Conservation (phyloP, 2,329 filamentous ascomycete species). For the Exophiala xenobiotica region DNA sequence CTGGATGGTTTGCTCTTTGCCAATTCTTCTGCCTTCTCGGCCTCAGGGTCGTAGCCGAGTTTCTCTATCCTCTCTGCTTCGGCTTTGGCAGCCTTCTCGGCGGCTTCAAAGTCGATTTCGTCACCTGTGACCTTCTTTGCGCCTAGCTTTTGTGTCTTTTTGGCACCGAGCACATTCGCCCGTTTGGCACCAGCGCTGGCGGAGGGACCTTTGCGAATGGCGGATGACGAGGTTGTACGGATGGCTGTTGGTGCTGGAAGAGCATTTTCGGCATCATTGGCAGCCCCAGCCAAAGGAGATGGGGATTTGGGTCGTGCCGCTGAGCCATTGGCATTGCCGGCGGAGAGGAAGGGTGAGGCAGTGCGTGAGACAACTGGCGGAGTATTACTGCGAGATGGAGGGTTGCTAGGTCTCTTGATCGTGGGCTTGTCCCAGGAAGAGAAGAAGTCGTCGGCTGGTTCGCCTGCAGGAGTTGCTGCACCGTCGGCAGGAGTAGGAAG, state of each 20-base stretch:
- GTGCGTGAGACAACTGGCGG: slow-evolving; percentile 78
- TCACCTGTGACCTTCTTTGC: slow-evolving; percentile 85
- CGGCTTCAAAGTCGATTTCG: slow-evolving; percentile 92
- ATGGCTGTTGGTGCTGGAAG: slow-evolving; percentile 62
- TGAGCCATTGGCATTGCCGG: slow-evolving; percentile 63
- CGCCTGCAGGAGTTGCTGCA: slow-evolving; percentile 73
- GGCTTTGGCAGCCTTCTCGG: slow-evolving; percentile 94
- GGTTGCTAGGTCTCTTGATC: slow-evolving; percentile 94
- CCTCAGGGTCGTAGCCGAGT: slow-evolving; percentile 91
- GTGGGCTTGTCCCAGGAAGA: slow-evolving; percentile 98
- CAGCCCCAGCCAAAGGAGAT: slow-evolving; percentile 52
- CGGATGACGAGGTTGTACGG: slow-evolving; percentile 72
- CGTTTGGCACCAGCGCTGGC: slow-evolving; percentile 69
- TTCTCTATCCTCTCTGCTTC: slow-evolving; percentile 95
- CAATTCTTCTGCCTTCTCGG: slow-evolving; percentile 60
- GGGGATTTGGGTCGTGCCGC: slow-evolving; percentile 79
- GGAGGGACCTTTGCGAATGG: slow-evolving; percentile 70
- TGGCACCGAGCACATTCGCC: slow-evolving; percentile 78
- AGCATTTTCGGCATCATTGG: slow-evolving; percentile 52
- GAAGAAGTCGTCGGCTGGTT: slow-evolving; percentile 82
- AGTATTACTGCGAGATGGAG: slow-evolving; percentile 83
- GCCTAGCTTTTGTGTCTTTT: slow-evolving; percentile 80
- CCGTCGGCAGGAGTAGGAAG: slow-evolving; percentile 62
- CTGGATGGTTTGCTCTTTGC: slow-evolving; percentile 39
- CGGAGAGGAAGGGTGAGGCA: slow-evolving; percentile 84